Evolutionary conservation across 805 yeast species (phyloP), one percentile per base, ranked within the genome.

Genomic region (Candida odintsovae): DNA sequence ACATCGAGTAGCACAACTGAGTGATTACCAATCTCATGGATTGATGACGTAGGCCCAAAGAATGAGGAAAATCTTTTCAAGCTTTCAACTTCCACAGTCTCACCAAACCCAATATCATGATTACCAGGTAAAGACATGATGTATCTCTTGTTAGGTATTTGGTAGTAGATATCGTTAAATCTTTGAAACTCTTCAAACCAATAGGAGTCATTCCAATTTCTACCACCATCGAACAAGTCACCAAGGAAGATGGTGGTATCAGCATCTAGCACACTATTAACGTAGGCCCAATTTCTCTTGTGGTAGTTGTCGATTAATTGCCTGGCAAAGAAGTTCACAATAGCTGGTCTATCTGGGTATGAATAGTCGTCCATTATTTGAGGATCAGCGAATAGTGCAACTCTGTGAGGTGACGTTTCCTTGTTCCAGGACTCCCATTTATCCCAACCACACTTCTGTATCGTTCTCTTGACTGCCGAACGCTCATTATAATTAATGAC

Each of bases 71-170:
- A 94, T 53, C 98, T 68, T 31, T 77, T 65, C 40, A 77, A 65
- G 21, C 83, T 79, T 1, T 71, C 64, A 22, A 73, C 71, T 16
- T 79, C 71, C 15, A 94, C 79, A 0, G 81, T 79, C 49, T 82
- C 78, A 25, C 94, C 96, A 66, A 85, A 92, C 0, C 99, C 99
- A 52, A 95, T 88, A 62, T 94, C 99, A 63, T 94, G 99, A 61
- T 94, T 94, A 2, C 99, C 99, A 0, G 97, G 96, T 28, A 77
- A 55, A n/a, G 73, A 67, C 70, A 69, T 62, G 18, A 71, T 54
- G 3, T 73, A 69, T 38, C 62, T 61, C 43, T 77, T 68, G 45
- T 71, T 66, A n/a, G 73, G 67, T 46, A 72, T 72, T 49, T 70
- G 67, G 7, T 85, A 83, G 63, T 86, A 92, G 4, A 94, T 77